phyloP scores from a whole-genome alignment of 257 asterid genomes.

The Pogostemon cablin region DNA sequence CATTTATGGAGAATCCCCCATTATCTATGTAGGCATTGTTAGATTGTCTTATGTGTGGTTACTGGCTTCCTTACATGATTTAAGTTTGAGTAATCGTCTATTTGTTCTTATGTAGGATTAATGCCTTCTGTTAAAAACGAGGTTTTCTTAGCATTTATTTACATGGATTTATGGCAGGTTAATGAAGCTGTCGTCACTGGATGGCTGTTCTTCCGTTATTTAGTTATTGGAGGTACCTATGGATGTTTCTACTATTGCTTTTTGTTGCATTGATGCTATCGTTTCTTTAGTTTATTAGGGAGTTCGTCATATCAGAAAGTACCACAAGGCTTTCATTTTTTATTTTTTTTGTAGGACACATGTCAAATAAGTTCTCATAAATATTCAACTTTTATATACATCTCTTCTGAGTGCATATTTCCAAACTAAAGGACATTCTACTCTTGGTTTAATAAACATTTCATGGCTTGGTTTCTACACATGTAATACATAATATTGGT shows the following conservation, averaged over 20 bases:
- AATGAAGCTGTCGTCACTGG: slow-evolving; percentile 95
- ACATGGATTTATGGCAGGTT: slow-evolving; percentile 57
- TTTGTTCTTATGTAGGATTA: slow-evolving; percentile 4
- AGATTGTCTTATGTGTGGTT: not conserved
- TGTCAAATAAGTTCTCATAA: slow-evolving; percentile 5
- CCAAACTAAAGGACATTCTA: not conserved
- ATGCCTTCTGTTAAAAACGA: slow-evolving; percentile 24
- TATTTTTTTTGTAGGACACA: slow-evolving; percentile 5
- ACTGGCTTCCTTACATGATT: no score
- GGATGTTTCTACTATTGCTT: slow-evolving; percentile 23
- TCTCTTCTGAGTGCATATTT: not conserved
- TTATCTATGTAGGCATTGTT: not conserved
- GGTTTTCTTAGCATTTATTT: slow-evolving; percentile 25
- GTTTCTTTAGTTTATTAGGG: slow-evolving; percentile 14
- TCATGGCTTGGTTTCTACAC: not conserved
- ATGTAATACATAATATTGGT: not conserved
- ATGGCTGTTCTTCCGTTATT: slow-evolving; percentile 96
- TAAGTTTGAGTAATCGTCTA: not conserved
- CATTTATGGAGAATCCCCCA: not conserved
- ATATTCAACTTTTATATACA: slow-evolving; percentile 3
- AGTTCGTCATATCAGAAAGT: slow-evolving; percentile 9
- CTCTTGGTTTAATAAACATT: slow-evolving; percentile 4
- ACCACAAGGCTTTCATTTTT: slow-evolving; percentile 13
- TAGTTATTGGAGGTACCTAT: slow-evolving; percentile 91
- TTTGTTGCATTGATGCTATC: slow-evolving; percentile 1